Evolutionary conservation across 345 rosid genomes (phyloP), one percentile per base, ranked within the genome.

Genomic region (Kernera saxatilis): DNA sequence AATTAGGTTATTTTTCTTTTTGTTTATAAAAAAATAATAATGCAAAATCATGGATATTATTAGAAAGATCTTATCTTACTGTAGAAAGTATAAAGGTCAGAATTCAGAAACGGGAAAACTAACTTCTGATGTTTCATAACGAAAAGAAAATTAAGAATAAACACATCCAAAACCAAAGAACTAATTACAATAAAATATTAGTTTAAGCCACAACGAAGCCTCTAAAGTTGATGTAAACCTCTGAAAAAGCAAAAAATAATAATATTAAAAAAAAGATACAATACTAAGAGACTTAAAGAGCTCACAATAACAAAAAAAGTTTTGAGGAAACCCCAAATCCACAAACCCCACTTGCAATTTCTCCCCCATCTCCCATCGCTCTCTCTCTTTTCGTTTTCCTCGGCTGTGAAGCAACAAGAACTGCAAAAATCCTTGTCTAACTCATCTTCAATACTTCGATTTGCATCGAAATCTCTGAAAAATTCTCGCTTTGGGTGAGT

Each of bases 311-410:
- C 15, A 48, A 48, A 53, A 19, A 46, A 75, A 72, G 76, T 52
- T 67, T 62, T 71, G 22, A 72, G 56, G 73, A 64, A 71, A 81
- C 73, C 81, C 84, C 78, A 81, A 71, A 75, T 76, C 56, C 83
- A 71, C 71, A 64, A 75, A 75, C 74, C 78, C 70, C 78, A 68
- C 69, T 61, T 35, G 63, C 78, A 60, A 60, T 68, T 67, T 49
- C 78, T 61, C 63, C 80, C 72, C 75, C 69, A 59, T 63, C 74
- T 74, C 44, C 46, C 74, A 73, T 66, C 43, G 27, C 70, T 55
- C 45, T 26, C 74, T 68, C 53, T 67, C n/a, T n/a, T n/a, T 49
- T 74, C 58, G 44, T 75, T 69, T 76, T 65, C 69, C 15, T 72
- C 53, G 21, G 37, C 79, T 56, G 59, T 58, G 45, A 71, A 73